Evolutionary conservation across 176 grass and related monocot species (phyloP).

Genomic region (Hordeum marinum): DNA sequence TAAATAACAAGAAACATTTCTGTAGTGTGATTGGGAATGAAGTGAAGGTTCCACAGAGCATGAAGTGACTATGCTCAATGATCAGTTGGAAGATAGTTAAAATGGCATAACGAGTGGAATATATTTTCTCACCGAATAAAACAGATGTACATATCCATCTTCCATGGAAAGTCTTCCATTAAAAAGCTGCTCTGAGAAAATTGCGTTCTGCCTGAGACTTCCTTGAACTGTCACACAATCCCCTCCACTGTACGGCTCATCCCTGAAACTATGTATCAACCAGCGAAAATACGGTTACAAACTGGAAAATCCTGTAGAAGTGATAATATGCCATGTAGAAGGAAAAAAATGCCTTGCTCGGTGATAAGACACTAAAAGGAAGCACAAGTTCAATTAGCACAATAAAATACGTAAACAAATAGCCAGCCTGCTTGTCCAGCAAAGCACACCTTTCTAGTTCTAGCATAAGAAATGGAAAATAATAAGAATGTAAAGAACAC

Average conservation of each 20-base stretch:
- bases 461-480: neutral
- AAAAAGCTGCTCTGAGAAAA: slow-evolving; percentile 62
- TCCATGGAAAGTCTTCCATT: slow-evolving; percentile 52
- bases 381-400: neutral
- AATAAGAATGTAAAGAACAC: neutral
- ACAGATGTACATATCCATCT: slow-evolving; percentile 47
- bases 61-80: neutral
- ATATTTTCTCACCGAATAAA: slow-evolving; percentile 69
- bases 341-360: neutral
- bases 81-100: neutral
- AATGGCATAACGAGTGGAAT: no score
- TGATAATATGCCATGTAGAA: slow-evolving; percentile 18
- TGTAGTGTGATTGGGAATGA: neutral
- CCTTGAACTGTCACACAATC: slow-evolving; percentile 61
- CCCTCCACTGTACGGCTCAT: slow-evolving; percentile 57
- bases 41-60: neutral
- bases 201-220: slow-evolving; percentile 43
- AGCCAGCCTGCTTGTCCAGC: neutral
- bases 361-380: neutral
- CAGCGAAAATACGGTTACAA: neutral
- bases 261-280: slow-evolving; percentile 55
- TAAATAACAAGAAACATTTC: neutral
- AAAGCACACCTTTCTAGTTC: neutral
- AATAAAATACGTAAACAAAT: neutral
- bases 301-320: neutral